Evolutionary conservation across 2,329 filamentous ascomycete species (phyloP), one percentile per base, ranked within the genome.

Genomic region (Colletotrichum cordylinicola): DNA sequence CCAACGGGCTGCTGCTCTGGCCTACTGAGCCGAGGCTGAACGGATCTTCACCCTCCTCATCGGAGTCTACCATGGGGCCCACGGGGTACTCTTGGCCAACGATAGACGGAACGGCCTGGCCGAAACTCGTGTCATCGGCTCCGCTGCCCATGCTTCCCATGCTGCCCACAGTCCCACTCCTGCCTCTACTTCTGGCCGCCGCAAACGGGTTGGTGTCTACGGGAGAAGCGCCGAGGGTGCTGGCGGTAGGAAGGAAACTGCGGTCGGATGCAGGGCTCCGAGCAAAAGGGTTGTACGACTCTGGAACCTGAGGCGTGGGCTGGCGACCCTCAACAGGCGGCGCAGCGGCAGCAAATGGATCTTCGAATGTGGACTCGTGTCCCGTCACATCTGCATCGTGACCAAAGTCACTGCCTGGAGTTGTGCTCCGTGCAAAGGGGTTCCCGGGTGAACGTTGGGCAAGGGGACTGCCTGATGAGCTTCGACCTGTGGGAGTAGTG

Each of bases 241-340:
- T 73, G n/a, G 39, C 65, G 8, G 70, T 68, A 10, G 64, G 70
- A 5, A 62, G 70, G 70, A 73, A 69, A 29, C 65, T 73, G 15
- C 37, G 27, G 10, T 73, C 64, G 12, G 70, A 61, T 10, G 64
- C 31, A 9, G 29, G 43, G 31, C 64, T 73, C 35, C 70, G 9
- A 12, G 56, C 56, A 13, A 75, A 75, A 12, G 73, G 73, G 15
- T 73, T 68, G 70, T 62, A 64, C 4, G 73, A 72, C 55, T 72
- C 72, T 2, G 56, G 61, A 2, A 72, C 69, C 21, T 64, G 72
- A n/a, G 68, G 72, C 15, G 72, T 75, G 8, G 68, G 72, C 9
- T 67, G 72, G 6, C 72, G 68, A 27, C 37, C 69, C 16, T 75
- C 68, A 15, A 61, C 15, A 13, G 29, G 29, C 10, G 35, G 60